Percentiles rank a stretch among this genome's conserved stretches.
These are phyloP conservation scores for Debaryomycetaceae sp. DNA, from an alignment of 1,139 yeast genomes.

Conservation along the genomic window DNA sequence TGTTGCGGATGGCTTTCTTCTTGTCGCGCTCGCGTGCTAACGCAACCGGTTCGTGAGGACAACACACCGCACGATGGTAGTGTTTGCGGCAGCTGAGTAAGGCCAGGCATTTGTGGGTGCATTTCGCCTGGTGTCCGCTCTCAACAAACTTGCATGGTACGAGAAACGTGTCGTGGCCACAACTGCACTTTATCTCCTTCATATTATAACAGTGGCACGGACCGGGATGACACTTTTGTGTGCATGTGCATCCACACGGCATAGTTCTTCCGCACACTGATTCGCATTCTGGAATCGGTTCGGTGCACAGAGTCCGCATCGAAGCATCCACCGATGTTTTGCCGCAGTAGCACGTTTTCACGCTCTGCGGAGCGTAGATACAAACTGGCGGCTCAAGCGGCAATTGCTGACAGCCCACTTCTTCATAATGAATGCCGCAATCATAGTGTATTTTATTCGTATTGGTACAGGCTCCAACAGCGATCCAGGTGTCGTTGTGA, in stretches of 20 bases:
- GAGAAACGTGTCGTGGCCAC: constrained; percentile 37
- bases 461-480: constrained; percentile 51
- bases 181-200: constrained; percentile 39
- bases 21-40: constrained; percentile 48
- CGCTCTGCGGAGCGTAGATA: constrained; percentile 47
- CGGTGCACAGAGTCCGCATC: constrained; percentile 50
- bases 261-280: constrained; percentile 49
- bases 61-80: constrained; percentile 59
- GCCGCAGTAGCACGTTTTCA: constrained; percentile 74
- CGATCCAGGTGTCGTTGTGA: constrained; percentile 37
- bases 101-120: constrained; percentile 70
- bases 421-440: constrained; percentile 60
- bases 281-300: constrained; percentile 69
- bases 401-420: constrained; percentile 47
- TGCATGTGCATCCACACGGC: constrained; percentile 67
- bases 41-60: constrained; percentile 57
- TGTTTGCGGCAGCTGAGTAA: constrained; percentile 75
- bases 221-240: constrained; percentile 65
- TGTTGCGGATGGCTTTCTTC: constrained; percentile 39
- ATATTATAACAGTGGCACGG: constrained; percentile 53
- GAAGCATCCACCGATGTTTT: constrained; percentile 17
- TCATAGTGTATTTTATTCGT: constrained; percentile 40
- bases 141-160: constrained; percentile 56
- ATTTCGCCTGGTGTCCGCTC: constrained; percentile 43
- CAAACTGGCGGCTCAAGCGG: constrained; percentile 35